Percentiles rank a stretch among this genome's conserved stretches.
These are phyloP conservation scores for Saturnispora halmiae DNA, from an alignment of 805 yeast genomes.

Conservation along the genomic window DNA sequence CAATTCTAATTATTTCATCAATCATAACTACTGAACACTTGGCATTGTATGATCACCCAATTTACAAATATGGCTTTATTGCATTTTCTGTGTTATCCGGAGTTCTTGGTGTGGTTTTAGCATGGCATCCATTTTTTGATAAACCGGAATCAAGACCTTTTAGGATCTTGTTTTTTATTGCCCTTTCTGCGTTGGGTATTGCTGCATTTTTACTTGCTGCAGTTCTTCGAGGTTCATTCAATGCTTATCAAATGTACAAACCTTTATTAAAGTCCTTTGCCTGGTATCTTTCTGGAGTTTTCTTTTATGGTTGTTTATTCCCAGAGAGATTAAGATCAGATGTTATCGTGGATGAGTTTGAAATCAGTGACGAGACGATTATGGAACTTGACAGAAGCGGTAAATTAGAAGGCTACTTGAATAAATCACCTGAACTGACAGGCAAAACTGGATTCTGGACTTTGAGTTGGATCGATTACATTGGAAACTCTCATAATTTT, in stretches of 20 bases:
- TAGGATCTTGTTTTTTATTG: constrained; percentile 70
- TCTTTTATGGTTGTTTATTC: constrained; percentile 75
- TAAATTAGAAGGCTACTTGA: constrained; percentile 31
- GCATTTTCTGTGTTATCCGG: constrained; percentile 60
- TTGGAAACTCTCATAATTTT: constrained; percentile 71
- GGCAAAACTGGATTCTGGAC: constrained; percentile 35
- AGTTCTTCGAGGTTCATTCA: constrained; percentile 44
- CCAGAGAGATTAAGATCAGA: constrained; percentile 86
- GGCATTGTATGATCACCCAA: constrained; percentile 54
- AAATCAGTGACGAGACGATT: constrained; percentile 28
- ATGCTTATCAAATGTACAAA: constrained; percentile 44
- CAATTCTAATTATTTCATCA: constrained; percentile 81
- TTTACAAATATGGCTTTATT: constrained; percentile 41
- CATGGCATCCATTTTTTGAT: constrained; percentile 92
- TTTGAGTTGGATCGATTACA: constrained; percentile 79
- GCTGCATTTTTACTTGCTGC: constrained; percentile 51
- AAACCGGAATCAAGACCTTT: constrained; percentile 73
- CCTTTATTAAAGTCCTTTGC: constrained; percentile 67
- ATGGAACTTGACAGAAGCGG: constrained; percentile 24
- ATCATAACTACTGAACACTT: constrained; percentile 80
- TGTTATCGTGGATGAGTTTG: constrained; percentile 41
- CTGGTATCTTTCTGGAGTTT: constrained; percentile 76
- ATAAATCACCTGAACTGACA: constrained; percentile 32
- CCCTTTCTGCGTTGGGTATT: constrained; percentile 68
- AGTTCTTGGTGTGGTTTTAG: constrained; percentile 59